Base-by-base conservation (phyloP, 2,329 filamentous ascomycete genomes). In the Fragosphaeria purpurea region DNA sequence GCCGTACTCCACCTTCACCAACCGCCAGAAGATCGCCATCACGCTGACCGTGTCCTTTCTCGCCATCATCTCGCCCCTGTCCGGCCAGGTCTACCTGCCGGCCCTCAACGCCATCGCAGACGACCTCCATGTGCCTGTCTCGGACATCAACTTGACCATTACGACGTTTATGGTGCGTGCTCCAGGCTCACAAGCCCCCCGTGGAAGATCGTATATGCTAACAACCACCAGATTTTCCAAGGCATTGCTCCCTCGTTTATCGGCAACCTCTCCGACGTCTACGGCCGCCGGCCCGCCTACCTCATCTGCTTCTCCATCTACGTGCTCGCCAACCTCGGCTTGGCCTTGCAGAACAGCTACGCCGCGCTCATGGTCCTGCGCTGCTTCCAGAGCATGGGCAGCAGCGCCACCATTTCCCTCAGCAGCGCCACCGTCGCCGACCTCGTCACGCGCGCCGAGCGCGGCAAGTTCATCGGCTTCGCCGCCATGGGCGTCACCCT, bases 391-490 rank as follows among this genome's bases (percentile, higher is more conserved):
- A 74, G 71, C 46, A 65, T 69, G 0, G 76, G 78, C 0, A 55
- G 53, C 51, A 52, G 51, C 30, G 51, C 53, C 43, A 55, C 53
- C 11, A 50, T 55, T 31, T 50, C 53, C 4, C 49, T 55, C 22
- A 53, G 53, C 51, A 55, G 53, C 38, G 53, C 53, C 4, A 51
- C 50, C 2, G 53, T 55, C 5, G 53, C 53, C 7, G 53, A 55
- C 32, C 48, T 55, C 6, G 70, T 72, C 0, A 79, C 77, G 0
- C 68, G 70, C 2, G 70, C 71, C 0, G 79, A 85, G 60, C 66
- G 80, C 46, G 77, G 77, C 12, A 65, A 68, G 6, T 76, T 75
- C 56, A 71, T 81, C 44, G 74, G 69, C 34, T 70, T 67, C 55
- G 70, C 68, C 46, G 69, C 66, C 48, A 63, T 64, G 46, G 70